Evolutionary conservation across 352 stramenopile species (phyloP), one percentile per base, ranked within the genome.

Genomic region (Pythium folliculosum): DNA sequence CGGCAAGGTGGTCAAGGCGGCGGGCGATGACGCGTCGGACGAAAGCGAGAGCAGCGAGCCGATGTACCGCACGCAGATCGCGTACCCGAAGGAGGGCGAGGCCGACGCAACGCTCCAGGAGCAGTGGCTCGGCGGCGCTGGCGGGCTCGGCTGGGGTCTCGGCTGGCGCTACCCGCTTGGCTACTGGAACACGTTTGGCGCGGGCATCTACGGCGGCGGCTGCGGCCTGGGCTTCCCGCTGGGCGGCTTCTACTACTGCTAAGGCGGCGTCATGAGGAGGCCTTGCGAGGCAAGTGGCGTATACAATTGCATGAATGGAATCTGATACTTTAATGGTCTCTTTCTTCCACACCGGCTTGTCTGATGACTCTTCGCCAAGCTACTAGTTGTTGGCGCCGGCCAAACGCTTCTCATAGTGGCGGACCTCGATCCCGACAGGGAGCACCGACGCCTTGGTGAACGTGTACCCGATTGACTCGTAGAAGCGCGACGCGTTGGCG

Each of bases 191-290:
- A n/a, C 58, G 40, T 37, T 57, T 21, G 65, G 65, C 19, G 49
- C 27, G 13, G 65, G 58, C 21, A 14, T 72, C n/a, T 72, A 67
- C 48, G 65, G 65, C 35, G 65, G 65, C 12, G 58, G 65, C 35
- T 72, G 65, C 44, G 58, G 57, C 47, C 44, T 72, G 6, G 65
- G 65, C 37, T 59, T 67, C 25, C 8, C 38, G 10, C 47, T 21
- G 21, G 59, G 61, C 19, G 47, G 58, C 32, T 67, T 72, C 22
- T 72, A 54, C 56, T 72, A 68, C 65, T 72, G 65, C 51, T 72
- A 67, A 56, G 50, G 0, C 14, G 37, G 37, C 9, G 14, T 43
- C 10, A 17, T 17, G 37, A 43, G 37, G 37, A 43, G 37, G 37
- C 9, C 2, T 17, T 43, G 37, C 9, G 37, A 43, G 37, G 14